These are phyloP conservation scores for Tilletiopsis washingtonensis DNA, from an alignment of 1,284 basidiomycete species.

Conservation along the genomic window DNA sequence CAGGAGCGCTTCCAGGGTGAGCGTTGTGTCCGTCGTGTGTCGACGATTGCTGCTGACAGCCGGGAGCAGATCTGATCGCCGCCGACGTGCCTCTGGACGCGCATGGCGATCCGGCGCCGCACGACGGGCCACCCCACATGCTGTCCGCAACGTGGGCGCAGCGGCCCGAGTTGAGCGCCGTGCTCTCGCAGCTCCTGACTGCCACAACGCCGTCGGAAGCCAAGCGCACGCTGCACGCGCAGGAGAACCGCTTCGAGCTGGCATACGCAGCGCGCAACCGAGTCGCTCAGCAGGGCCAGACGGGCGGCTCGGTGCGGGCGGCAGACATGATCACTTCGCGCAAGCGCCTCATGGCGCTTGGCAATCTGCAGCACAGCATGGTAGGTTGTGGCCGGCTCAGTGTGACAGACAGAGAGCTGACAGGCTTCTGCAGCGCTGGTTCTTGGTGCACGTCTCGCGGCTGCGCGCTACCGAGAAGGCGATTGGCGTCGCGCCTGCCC, in stretches of 20 bases:
- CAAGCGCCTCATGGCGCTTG: slow-evolving; percentile 68
- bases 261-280: slow-evolving; percentile 7
- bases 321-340: slow-evolving; percentile 64
- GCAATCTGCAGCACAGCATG: slow-evolving; percentile 70
- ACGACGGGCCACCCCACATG: no score
- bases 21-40: no score
- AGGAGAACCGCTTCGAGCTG: slow-evolving; percentile 22
- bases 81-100: no score
- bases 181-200: slow-evolving; percentile 57
- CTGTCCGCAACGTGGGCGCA: slow-evolving; percentile 38
- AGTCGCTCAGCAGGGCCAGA: background rate
- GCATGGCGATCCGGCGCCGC: slow-evolving; percentile 5
- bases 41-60: no score
- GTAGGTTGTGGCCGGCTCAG: slow-evolving; percentile 1
- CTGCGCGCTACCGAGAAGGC: slow-evolving; percentile 47
- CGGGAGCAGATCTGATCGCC: no score
- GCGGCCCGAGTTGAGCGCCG: slow-evolving; percentile 63
- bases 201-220: slow-evolving; percentile 4
- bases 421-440: slow-evolving; percentile 17
- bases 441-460: slow-evolving; percentile 20
- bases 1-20: slow-evolving; percentile 77
- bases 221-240: slow-evolving; percentile 15
- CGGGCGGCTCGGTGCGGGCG: background rate
- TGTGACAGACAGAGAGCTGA: background rate
- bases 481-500: slow-evolving; percentile 1